Conservation (phyloP, 2,329 filamentous ascomycete genomes). For the Trichoderma aggressivum region DNA sequence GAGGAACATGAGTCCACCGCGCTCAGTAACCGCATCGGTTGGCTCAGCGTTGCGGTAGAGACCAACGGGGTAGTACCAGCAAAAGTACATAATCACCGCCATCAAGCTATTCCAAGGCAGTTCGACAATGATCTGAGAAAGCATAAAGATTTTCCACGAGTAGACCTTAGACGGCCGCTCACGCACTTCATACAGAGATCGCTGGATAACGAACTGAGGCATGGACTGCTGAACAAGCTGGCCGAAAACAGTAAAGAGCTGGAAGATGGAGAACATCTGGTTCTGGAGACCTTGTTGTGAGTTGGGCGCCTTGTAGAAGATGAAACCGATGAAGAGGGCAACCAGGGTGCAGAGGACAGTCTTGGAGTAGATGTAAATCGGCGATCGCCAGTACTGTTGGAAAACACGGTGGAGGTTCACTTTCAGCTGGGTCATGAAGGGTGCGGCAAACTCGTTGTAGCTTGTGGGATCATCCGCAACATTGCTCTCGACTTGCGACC, state of each 20-base stretch:
- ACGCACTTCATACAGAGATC: constrained; percentile 78
- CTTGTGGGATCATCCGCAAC: constrained; percentile 38
- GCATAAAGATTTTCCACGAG: constrained; percentile 80
- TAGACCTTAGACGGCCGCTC: constrained; percentile 83
- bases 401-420: constrained; percentile 73
- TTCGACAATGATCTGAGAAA: constrained; percentile 79
- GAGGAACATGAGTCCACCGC: constrained; percentile 76
- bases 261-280: constrained; percentile 83
- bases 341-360: constrained; percentile 60
- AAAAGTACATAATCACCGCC: constrained; percentile 72
- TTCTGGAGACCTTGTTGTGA: constrained; percentile 78
- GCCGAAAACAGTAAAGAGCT: constrained; percentile 77
- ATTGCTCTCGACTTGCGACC: constrained; percentile 27
- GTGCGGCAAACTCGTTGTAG: constrained; percentile 77
- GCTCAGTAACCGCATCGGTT: constrained; percentile 60
- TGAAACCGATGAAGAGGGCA: constrained; percentile 77
- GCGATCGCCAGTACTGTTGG: constrained; percentile 89
- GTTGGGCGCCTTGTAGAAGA: constrained; percentile 70
- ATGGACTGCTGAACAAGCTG: constrained; percentile 77
- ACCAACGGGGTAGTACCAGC: constrained; percentile 84
- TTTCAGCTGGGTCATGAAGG: constrained; percentile 64
- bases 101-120: constrained; percentile 79
- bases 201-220: constrained; percentile 81
- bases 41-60: constrained; percentile 66
- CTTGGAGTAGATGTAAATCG: constrained; percentile 87